Percentiles rank a stretch among this genome's conserved stretches.
phyloP scores from a whole-genome alignment of 179 eudicot genomes.

The Nepenthes alata region DNA sequence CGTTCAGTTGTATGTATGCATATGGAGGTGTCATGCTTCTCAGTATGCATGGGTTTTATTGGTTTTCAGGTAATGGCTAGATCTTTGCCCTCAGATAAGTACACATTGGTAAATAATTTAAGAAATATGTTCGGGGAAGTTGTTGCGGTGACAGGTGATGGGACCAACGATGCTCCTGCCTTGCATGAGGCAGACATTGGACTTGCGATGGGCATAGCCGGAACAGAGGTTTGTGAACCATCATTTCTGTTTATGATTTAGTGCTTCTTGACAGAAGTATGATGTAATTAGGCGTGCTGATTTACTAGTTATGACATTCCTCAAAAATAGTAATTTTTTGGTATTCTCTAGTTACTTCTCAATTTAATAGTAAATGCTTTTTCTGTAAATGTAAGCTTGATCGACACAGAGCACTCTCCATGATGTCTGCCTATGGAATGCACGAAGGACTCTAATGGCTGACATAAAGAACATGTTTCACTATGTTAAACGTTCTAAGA shows the following conservation, averaged over 20 bases:
- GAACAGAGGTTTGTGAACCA: conserved; percentile 71
- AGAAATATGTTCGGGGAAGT: conserved; percentile 50
- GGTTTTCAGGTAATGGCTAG: conserved; percentile 86
- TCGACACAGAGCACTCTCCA: no score
- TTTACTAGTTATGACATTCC: no score
- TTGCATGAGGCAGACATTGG: conserved; percentile 87
- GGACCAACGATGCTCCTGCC: conserved; percentile 97
- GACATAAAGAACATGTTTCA: no score
- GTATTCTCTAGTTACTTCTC: no score
- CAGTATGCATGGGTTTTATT: background rate
- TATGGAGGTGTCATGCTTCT: background rate
- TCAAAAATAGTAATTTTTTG: no score
- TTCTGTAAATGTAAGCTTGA: no score
- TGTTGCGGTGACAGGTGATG: conserved; percentile 95
- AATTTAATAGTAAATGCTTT: no score
- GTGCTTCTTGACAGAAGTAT: background rate
- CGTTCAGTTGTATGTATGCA: background rate
- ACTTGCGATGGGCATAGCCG: conserved; percentile 97
- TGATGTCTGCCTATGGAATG: no score
- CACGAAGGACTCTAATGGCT: no score
- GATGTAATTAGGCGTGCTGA: background rate
- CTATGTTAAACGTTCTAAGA: no score
- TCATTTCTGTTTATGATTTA: background rate
- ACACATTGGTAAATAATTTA: conserved; percentile 42
- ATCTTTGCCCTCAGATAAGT: conserved; percentile 79